Percentiles rank a stretch among this genome's conserved stretches.
Conservation (phyloP, 371 early-diverging fungal genomes). For the Capillidium rhysosporum region DNA sequence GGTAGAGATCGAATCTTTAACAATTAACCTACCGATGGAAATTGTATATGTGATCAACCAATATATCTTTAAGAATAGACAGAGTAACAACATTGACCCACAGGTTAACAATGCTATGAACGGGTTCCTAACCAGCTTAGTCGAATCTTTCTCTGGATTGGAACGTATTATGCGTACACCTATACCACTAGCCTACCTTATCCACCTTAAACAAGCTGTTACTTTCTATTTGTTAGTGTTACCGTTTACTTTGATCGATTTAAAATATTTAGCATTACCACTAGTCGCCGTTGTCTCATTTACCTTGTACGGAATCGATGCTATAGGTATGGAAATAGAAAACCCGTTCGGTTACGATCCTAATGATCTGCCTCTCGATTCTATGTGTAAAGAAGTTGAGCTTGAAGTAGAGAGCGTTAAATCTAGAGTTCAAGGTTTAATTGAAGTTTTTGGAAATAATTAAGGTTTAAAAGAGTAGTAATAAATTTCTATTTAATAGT, state of each 20-base stretch:
- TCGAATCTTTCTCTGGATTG: slow-evolving; percentile 43
- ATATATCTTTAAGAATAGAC: slow-evolving; percentile 25
- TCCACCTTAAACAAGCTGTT: slow-evolving; percentile 54
- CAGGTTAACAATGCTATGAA: slow-evolving; percentile 25
- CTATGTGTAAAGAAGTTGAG: slow-evolving; percentile 15
- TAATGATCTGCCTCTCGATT: slow-evolving; percentile 18
- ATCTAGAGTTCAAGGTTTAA: background rate
- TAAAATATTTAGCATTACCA: slow-evolving; percentile 35
- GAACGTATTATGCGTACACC: slow-evolving; percentile 58
- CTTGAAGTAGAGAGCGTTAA: slow-evolving; percentile 14
- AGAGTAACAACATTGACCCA: slow-evolving; percentile 22
- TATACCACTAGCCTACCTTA: slow-evolving; percentile 56
- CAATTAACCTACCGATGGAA: slow-evolving; percentile 27
- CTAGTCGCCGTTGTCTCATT: slow-evolving; percentile 35
- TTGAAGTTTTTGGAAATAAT: too few relatives aligned
- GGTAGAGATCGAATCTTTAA: background rate
- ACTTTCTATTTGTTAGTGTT: slow-evolving; percentile 35
- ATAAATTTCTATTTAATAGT: too few relatives aligned
- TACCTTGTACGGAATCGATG: slow-evolving; percentile 49
- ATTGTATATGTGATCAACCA: slow-evolving; percentile 29
- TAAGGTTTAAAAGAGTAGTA: too few relatives aligned
- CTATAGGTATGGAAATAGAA: slow-evolving; percentile 30
- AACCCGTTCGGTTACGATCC: slow-evolving; percentile 41
- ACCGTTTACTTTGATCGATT: slow-evolving; percentile 37
- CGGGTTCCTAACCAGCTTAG: slow-evolving; percentile 22